Evolutionary conservation across 139 green algal species (phyloP), one percentile per base, ranked within the genome.

Genomic region (Tetraselmis striata): DNA sequence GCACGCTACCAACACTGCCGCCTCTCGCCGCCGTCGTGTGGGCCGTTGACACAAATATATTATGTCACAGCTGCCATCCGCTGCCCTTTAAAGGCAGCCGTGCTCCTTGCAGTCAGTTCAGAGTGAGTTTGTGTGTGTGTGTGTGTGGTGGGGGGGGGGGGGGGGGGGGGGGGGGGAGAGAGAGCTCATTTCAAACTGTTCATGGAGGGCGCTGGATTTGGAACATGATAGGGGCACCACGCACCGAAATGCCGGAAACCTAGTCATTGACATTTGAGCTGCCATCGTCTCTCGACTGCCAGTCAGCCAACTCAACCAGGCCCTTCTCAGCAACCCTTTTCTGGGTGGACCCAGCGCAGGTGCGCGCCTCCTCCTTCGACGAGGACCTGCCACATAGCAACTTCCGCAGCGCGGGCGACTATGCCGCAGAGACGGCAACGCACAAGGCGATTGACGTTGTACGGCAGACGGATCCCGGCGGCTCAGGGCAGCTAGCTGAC

Each of bases 391-490:
- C 76, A 29, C 83, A 85, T 30, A 29, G 0, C 26, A 32, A 32
- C 25, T 85, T 80, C 59, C 5, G 25, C 1, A 30, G n/a, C 28
- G 80, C 77, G 23, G 77, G 27, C 27, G 81, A 80, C 29, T 88
- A 88, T 79, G 85, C 85, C 18, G 1, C 26, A 23, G 77, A 45
- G n/a, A 88, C 85, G 28, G 85, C 85, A 25, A 75, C 5, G 32
- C 28, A 83, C 77, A 88, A 88, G 32, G 81, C 78, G 24, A 82
- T 76, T 1, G 85, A 88, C n/a, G 85, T 88, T 0, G 75, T 30
- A 30, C 78, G 28, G 45, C 32, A 82, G 32, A 27, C 23, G 18
- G n/a, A n/a, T n/a, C n/a, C n/a, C n/a, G 5, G 11, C 11, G 18
- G 11, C 45, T 67, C 45, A 18, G 45, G 18, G 5, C 45, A 67